Base-by-base conservation (phyloP, 192 early-diverging fungal genomes). In the Jimgerdemannia lactiflua region DNA sequence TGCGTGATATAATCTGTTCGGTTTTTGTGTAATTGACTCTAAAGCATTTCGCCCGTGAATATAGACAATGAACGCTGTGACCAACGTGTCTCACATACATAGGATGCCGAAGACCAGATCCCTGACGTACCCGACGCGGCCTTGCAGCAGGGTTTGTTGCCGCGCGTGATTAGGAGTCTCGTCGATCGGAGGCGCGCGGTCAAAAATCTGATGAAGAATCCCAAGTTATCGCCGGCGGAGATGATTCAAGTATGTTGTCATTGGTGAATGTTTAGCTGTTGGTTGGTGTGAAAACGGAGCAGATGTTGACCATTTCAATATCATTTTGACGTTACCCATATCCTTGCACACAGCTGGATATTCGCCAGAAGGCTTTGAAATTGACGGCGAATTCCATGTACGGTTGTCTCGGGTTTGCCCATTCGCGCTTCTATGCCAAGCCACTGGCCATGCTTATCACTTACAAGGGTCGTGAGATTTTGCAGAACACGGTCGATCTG, bases 381-480 rank as follows among this genome's bases (percentile, higher is more conserved):
- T 84, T 99, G 29, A 99, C 97, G 4, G 98, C 98, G 54, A 99
- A 99, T 86, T 93, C 91, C 70, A 97, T 99, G 97, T 99, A 99
- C 79, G 98, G 98, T 39, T 99, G 97, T 86, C 84, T 99, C 42
- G 98, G 98, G 9, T 97, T 94, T 76, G 78, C 90, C 3, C 86
- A 93, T 54, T 98, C 98, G 29, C 89, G 98, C 9, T 99, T 99
- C 83, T 97, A 95, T 70, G 96, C 96, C 74, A 97, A 97, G 80
- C 96, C 93, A 4, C 80, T 99, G n/a, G 98, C 98, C 14, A 96
- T 98, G 95, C 86, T 99, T 18, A 95, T 99, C 70, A 99, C 98
- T 0, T 84, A 91, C 19, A 94, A 96, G 67, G 98, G 98, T 39
- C 91, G 98, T 70, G 96, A 98, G 82, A 97, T 99, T 82, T 79